Evolutionary conservation across 1,284 basidiomycete genomes (phyloP).

Genomic region (Pseudozyma sp.): DNA sequence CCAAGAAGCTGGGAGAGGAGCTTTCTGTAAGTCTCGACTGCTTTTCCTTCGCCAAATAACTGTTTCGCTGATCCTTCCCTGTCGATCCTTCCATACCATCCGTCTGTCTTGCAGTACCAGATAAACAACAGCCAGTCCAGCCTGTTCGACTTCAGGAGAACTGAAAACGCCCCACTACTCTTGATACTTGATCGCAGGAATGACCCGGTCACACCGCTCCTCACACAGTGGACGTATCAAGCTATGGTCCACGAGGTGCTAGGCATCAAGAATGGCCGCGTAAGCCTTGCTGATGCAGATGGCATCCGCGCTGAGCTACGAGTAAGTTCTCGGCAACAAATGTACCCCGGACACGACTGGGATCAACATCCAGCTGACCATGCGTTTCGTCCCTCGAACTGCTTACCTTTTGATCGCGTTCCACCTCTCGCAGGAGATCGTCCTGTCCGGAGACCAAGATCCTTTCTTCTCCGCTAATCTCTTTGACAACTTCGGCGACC

Average conservation of each 20-base stretch:
- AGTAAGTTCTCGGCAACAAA: constrained; percentile 70
- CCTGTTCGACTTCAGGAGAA: constrained; percentile 72
- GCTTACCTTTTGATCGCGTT: background rate
- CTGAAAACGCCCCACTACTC: constrained; percentile 72
- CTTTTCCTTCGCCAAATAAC: background rate
- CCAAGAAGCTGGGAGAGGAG: constrained; percentile 87
- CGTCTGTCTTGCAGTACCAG: constrained; percentile 55
- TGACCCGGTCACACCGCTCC: constrained; percentile 96
- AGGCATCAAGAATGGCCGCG: constrained; percentile 92
- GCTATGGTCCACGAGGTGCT: constrained; percentile 99
- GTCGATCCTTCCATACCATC: background rate
- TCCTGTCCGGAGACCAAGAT: constrained; percentile 89
- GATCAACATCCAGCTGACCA: background rate
- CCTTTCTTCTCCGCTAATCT: constrained; percentile 93
- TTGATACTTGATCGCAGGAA: constrained; percentile 84
- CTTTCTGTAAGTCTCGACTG: constrained; percentile 76
- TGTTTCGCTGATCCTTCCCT: background rate
- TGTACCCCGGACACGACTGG: background rate
- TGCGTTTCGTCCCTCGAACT: background rate
- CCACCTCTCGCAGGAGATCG: constrained; percentile 80
- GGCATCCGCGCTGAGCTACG: constrained; percentile 87
- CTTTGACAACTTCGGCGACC: constrained; percentile 94
- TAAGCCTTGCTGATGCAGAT: constrained; percentile 84
- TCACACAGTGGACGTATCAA: constrained; percentile 99
- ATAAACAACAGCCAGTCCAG: constrained; percentile 67